Evolutionary conservation across 139 green algal species (phyloP).

Genomic region (Chlamydomonas sphaeroides): DNA sequence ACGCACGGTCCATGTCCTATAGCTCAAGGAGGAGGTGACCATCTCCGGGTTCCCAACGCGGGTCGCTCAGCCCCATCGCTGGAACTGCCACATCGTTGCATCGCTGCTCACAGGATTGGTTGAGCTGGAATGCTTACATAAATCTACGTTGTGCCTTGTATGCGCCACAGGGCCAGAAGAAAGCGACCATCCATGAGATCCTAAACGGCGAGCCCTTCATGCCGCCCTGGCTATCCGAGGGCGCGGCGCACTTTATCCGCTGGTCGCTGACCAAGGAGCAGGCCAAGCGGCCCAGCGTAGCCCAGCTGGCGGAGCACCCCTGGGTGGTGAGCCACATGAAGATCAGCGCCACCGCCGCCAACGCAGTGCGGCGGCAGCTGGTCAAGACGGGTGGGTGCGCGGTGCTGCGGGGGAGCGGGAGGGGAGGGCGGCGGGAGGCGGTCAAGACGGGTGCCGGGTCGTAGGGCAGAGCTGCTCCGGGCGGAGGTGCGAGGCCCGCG

Average conservation of each 20-base stretch:
- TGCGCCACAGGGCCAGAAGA: conserved; percentile 61
- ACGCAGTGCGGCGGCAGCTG: conserved; percentile 6
- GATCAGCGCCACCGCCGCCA: neutral
- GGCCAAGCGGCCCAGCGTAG: conserved; percentile 47
- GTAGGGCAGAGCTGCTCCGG: too few relatives aligned
- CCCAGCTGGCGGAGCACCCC: conserved; percentile 58
- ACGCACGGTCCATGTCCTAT: too few relatives aligned
- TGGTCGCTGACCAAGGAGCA: conserved; percentile 61
- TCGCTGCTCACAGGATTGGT: too few relatives aligned
- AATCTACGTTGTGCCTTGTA: too few relatives aligned
- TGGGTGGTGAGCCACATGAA: conserved; percentile 56
- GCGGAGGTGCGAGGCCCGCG: too few relatives aligned
- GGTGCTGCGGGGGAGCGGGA: neutral
- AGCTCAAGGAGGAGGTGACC: too few relatives aligned
- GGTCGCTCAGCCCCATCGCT: too few relatives aligned
- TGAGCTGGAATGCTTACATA: too few relatives aligned
- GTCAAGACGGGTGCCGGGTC: too few relatives aligned
- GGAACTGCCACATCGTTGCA: too few relatives aligned
- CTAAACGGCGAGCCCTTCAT: conserved; percentile 50
- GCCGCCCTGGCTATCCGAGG: conserved; percentile 52
- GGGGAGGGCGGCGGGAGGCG: neutral
- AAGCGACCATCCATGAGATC: conserved; percentile 61
- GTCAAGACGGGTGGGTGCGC: conserved; percentile 25
- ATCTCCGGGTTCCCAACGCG: too few relatives aligned
- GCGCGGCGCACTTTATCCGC: conserved; percentile 51